These are phyloP conservation scores for Larix sibirica DNA, from an alignment of 83 land plant species.

Conservation along the genomic window DNA sequence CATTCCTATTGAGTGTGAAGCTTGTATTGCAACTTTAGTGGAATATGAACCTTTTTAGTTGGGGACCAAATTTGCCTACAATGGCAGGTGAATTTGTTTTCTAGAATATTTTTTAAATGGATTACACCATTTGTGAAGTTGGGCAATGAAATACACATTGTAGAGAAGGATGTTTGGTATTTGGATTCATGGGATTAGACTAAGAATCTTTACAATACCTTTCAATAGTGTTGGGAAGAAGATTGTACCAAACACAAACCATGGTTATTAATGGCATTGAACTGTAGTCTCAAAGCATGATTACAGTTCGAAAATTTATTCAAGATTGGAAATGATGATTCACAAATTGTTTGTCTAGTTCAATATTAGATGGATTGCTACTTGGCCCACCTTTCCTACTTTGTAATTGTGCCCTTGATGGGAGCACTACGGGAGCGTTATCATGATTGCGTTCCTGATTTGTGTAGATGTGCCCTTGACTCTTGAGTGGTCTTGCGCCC, in stretches of 20 bases:
- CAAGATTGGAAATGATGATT: conserved; percentile 91
- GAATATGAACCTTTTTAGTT: conserved; percentile 72
- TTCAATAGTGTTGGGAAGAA: conserved; percentile 66
- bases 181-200: conserved; percentile 86
- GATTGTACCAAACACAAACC: conserved; percentile 66
- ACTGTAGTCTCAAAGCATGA: conserved; percentile 76
- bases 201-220: conserved; percentile 58
- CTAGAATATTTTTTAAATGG: too few species aligned
- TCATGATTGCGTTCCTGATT: too few species aligned
- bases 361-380: too few species aligned
- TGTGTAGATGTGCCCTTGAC: too few species aligned
- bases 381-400: too few species aligned
- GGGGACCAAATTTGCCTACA: conserved; percentile 82
- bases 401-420: too few species aligned
- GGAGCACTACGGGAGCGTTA: too few species aligned
- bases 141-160: conserved; percentile 66
- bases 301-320: not conserved
- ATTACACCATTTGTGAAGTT: conserved; percentile 79
- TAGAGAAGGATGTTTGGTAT: conserved; percentile 84
- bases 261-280: conserved; percentile 78
- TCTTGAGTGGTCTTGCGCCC: too few species aligned
- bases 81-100: conserved; percentile 63
- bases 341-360: conserved; percentile 90
- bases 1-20: conserved; percentile 33
- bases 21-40: conserved; percentile 16